Evolutionary conservation across 2,329 filamentous ascomycete species (phyloP), one percentile per base, ranked within the genome.

Genomic region (Alternaria arborescens): DNA sequence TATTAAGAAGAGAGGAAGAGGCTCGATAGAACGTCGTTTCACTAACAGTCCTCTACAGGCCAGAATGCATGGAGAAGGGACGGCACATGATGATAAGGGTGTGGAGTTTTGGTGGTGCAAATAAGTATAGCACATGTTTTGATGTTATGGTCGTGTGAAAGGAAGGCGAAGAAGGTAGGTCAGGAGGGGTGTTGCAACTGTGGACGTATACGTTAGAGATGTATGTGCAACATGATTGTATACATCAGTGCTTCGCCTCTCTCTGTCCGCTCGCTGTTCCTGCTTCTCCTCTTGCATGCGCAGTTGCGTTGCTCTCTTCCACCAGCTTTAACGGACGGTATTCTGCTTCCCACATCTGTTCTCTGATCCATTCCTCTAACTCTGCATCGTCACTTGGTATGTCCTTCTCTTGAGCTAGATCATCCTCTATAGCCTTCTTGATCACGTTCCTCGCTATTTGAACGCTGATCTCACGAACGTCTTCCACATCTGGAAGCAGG

Each of bases 311-410:
- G 5, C 80, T 77, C 28, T 81, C 78, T 20, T 66, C 79, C 5
- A 92, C 87, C 36, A 83, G 81, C 73, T 83, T 85, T 67, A 93
- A 74, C 1, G 87, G 85, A 26, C 90, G 78, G 74, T 94, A 94
- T 50, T 83, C 83, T 0, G 91, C 84, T 63, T 90, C 82, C 91
- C 91, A 94, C 91, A 94, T 94, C 82, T 93, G 91, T 79, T 89
- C 89, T 26, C 84, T 77, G 60, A 94, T 88, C 91, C 91, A 94
- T 58, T 86, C 85, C 56, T 91, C 88, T 34, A 92, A 69, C 3
- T 87, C 85, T 0, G 71, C 80, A 1, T 87, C 81, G 6, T 80
- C 72, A 11, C 74, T 77, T 0, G 92, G 92, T 44, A 96, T 94
- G 0, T 79, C 85, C 59, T 87, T 73, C 66, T 89, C 85, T 58